Percentiles rank a stretch among this genome's conserved stretches.
These are phyloP conservation scores for Nicotiana obtusifolia DNA, from an alignment of 257 asterid genomes.

Conservation along the genomic window DNA sequence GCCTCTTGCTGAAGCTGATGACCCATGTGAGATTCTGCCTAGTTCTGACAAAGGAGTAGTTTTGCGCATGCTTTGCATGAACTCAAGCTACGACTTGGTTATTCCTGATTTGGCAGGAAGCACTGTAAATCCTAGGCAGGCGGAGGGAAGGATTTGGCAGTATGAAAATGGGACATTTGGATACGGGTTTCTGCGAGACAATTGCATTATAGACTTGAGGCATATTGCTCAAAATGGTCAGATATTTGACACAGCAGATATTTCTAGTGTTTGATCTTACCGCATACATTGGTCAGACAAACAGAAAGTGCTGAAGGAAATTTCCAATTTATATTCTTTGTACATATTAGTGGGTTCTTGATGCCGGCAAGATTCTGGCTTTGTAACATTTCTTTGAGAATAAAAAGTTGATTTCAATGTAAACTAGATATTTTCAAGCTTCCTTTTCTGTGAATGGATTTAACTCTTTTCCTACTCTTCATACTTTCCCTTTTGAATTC, in stretches of 20 bases:
- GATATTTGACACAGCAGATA: constrained; percentile 42
- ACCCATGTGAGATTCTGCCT: constrained; percentile 16
- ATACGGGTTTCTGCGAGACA: constrained; percentile 69
- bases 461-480: not conserved
- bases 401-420: not conserved
- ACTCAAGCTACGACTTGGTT: constrained; percentile 71
- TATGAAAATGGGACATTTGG: constrained; percentile 71
- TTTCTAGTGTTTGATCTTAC: constrained; percentile 22
- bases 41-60: constrained; percentile 32
- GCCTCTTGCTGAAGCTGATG: constrained; percentile 42
- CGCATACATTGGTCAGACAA: not conserved
- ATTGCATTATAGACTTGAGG: constrained; percentile 56
- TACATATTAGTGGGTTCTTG: not conserved
- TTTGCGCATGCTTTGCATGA: constrained; percentile 57
- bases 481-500: not conserved
- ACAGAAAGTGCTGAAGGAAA: not conserved
- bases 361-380: not conserved
- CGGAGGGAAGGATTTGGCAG: constrained; percentile 81
- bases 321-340: constrained; percentile 1
- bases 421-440: not conserved
- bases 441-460: not conserved
- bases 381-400: not conserved
- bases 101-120: constrained; percentile 54
- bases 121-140: constrained; percentile 38
- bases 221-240: constrained; percentile 48